Evolutionary conservation across 371 early-diverging fungal genomes (phyloP), one percentile per base, ranked within the genome.

Genomic region (Batrachochytrium dendrobatidis): DNA sequence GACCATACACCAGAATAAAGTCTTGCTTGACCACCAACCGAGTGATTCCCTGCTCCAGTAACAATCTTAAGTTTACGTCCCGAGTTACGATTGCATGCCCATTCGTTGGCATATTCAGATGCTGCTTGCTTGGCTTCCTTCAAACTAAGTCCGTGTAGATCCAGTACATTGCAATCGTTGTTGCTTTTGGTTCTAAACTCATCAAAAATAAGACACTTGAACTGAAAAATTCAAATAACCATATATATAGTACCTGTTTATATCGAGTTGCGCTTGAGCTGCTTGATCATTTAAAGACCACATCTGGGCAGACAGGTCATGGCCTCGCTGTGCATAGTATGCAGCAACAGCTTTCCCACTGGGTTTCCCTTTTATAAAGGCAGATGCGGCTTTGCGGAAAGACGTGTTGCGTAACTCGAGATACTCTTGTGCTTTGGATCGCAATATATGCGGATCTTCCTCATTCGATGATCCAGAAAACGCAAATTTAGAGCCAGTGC

Each of bases 81-180:
- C 18, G 55, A 30, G 10, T 15, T 10, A 24, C 26, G 22, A 22
- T 10, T 24, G 3, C 59, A 32, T 20, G 46, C 58, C 58, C 59
- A 63, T 25, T 34, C 53, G 34, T 39, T 58, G 34, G 56, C 64
- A 32, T 55, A 55, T 30, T 63, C 64, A 18, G 10, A 7, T 5
- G 43, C 59, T 24, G 53, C 55, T 12, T 25, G 18, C 30, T 53
- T 26, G 4, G 64, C 64, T 43, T 63, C 64, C 0, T 7, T n/a
- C 22, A 63, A 58, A n/a, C 56, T 63, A 8, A 63, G 55, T 3
- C 45, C 58, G 59, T 63, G 64, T 18, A 63, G 51, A 46, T 63
- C 64, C 26, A 63, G 29, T 10, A 56, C 49, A 31, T 54, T 26
- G 4, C 50, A 51, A 39, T 59, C 64, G 53, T 59, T 10, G 6